These are phyloP conservation scores for Beauveria medogensis DNA, from an alignment of 2,329 filamentous ascomycete genomes.

Conservation along the genomic window DNA sequence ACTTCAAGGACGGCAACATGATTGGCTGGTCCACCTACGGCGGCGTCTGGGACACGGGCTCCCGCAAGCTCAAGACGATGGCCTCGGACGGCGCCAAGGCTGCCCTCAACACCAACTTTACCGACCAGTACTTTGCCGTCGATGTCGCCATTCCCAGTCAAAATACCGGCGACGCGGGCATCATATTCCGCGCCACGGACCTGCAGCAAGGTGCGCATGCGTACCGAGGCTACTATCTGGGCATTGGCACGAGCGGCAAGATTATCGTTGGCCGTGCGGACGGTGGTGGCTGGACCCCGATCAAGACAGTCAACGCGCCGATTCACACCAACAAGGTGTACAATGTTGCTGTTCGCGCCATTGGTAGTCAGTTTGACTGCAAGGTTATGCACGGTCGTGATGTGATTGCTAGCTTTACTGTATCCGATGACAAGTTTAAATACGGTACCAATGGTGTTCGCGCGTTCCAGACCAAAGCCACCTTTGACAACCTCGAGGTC, in stretches of 20 bases:
- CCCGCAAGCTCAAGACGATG: conserved; percentile 17
- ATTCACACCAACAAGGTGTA: conserved; percentile 5
- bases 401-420: conserved; percentile 1
- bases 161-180: conserved; percentile 21
- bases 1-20: conserved; percentile 32
- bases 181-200: conserved; percentile 28
- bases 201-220: conserved; percentile 11
- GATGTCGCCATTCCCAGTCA: conserved; percentile 16
- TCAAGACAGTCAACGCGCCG: background rate
- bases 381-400: background rate
- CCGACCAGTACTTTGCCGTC: conserved; percentile 24
- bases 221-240: conserved; percentile 22
- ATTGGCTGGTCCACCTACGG: conserved; percentile 27
- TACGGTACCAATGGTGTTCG: conserved; percentile 10
- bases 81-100: conserved; percentile 18
- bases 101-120: conserved; percentile 29
- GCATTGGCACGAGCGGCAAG: conserved; percentile 19
- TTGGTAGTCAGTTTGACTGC: background rate
- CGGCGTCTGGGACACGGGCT: conserved; percentile 13
- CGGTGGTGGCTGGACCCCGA: background rate
- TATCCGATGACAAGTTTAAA: conserved; percentile 5
- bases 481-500: conserved; percentile 11
- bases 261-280: conserved; percentile 18
- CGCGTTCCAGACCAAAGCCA: conserved; percentile 2
- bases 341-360: conserved; percentile 3